Evolutionary conservation across 768 basidiomycete species (phyloP), one percentile per base, ranked within the genome.

Genomic region (Phanerodontia chrysosporium): DNA sequence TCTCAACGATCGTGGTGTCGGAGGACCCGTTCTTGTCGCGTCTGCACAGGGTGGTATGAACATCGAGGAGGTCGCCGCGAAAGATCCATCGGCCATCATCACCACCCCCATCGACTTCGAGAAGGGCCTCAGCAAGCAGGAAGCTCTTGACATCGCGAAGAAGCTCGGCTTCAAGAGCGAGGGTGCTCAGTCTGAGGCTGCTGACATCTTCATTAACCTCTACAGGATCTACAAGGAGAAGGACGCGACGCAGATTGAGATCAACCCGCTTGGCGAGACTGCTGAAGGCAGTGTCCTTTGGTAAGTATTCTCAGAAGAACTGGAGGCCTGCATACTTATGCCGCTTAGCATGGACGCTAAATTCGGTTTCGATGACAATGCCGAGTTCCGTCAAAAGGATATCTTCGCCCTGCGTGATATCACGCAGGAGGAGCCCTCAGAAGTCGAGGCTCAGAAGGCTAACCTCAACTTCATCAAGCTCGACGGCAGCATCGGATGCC

Each of bases 341-440:
- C 9, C n/a, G 16, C 61, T 13, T 64, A 96, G 95, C 79, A 98
- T 99, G 97, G 97, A 99, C 73, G 97, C 97, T 72, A 99, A 99
- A 75, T 93, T 98, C 62, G 94, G 95, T n/a, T 99, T 99, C 67
- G 97, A 99, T 68, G 97, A 99, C 72, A 98, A 99, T 70, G 97
- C 97, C 36, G 94, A 95, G 70, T 99, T 99, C 84, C 89, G 97
- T 61, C 97, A 99, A 70, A 75, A 85, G 68, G 94, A 96, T 65
- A 72, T 98, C 61, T 97, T 96, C 70, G 80, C 76, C 56, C 81
- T 99, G 56, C 87, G 97, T 55, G 97, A 99, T 70, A 82, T 90
- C 58, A 84, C 92, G 0, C 97, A 99, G 73, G 97, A 99, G 74
- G 95, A 98, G 69, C 84, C 95, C 21, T 95, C 94, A 28, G 97